Evolutionary conservation across 2,329 filamentous ascomycete species (phyloP).

Genomic region (Ciborinia camelliae): DNA sequence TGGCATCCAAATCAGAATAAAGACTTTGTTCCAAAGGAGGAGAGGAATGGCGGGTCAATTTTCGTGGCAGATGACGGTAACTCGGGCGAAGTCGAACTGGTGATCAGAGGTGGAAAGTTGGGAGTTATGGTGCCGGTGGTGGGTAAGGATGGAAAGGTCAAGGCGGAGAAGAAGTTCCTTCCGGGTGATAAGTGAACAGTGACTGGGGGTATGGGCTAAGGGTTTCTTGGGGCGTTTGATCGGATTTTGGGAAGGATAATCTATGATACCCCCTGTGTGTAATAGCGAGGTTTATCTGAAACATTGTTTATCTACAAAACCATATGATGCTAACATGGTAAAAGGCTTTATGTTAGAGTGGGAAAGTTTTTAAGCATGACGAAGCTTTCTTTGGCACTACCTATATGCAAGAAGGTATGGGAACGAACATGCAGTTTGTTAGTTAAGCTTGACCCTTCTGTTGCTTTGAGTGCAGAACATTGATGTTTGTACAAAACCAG

Average conservation of each 20-base stretch:
- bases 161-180: not conserved
- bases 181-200: not conserved
- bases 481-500: not conserved
- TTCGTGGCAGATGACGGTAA: not conserved
- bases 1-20: slow-evolving; percentile 30
- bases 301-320: not conserved
- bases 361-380: not conserved
- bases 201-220: not conserved
- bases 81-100: not conserved
- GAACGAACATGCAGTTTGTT: not conserved
- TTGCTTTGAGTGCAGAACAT: not conserved
- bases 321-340: not conserved
- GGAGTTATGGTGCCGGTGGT: not conserved
- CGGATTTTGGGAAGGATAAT: not conserved
- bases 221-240: not conserved
- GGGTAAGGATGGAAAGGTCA: not conserved
- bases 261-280: slow-evolving; percentile 4
- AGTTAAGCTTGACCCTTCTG: not conserved
- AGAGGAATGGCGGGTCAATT: slow-evolving; percentile 3
- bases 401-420: not conserved
- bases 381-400: not conserved
- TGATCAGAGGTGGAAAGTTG: not conserved
- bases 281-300: not conserved
- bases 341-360: not conserved
- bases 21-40: slow-evolving; percentile 3